A percentile compares a stretch with the other conserved stretches of the same genome.
These are phyloP conservation scores for Aureobasidium mangrovei DNA, from an alignment of 2,329 filamentous ascomycete species.

Conservation along the genomic window DNA sequence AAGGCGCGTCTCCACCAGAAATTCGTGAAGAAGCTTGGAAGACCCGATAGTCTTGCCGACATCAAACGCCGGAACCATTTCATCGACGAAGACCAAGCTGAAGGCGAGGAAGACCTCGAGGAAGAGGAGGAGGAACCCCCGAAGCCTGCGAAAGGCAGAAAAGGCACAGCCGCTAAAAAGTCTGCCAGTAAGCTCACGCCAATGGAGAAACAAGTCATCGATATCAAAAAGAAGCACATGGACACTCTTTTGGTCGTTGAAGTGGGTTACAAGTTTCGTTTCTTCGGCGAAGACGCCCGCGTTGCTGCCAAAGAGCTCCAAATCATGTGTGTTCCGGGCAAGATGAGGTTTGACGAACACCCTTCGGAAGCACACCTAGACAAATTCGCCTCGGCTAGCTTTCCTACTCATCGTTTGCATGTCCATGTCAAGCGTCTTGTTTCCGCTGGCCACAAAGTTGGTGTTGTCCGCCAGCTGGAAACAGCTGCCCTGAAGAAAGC, in stretches of 20 bases:
- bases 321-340: slow-evolving; percentile 94
- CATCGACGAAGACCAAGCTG: slow-evolving; percentile 45
- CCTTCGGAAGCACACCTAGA: slow-evolving; percentile 86
- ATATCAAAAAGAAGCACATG: slow-evolving; percentile 84
- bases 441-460: slow-evolving; percentile 88
- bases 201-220: slow-evolving; percentile 85
- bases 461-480: slow-evolving; percentile 87
- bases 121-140: slow-evolving; percentile 47
- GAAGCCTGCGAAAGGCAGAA: slow-evolving; percentile 39
- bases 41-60: slow-evolving; percentile 68
- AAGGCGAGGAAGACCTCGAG: slow-evolving; percentile 49
- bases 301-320: slow-evolving; percentile 81
- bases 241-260: slow-evolving; percentile 88
- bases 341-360: slow-evolving; percentile 89
- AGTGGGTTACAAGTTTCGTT: slow-evolving; percentile 95
- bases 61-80: slow-evolving; percentile 53
- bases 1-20: slow-evolving; percentile 69
- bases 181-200: slow-evolving; percentile 79
- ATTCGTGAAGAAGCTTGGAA: slow-evolving; percentile 85
- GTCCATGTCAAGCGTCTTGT: slow-evolving; percentile 93
- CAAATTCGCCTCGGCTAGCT: slow-evolving; percentile 89
- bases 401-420: slow-evolving; percentile 81
- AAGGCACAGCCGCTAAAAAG: slow-evolving; percentile 54
- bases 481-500: slow-evolving; percentile 93
- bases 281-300: slow-evolving; percentile 92